phyloP scores from a whole-genome alignment of 441 rosid genomes.

The Pelargonium citronellum region DNA sequence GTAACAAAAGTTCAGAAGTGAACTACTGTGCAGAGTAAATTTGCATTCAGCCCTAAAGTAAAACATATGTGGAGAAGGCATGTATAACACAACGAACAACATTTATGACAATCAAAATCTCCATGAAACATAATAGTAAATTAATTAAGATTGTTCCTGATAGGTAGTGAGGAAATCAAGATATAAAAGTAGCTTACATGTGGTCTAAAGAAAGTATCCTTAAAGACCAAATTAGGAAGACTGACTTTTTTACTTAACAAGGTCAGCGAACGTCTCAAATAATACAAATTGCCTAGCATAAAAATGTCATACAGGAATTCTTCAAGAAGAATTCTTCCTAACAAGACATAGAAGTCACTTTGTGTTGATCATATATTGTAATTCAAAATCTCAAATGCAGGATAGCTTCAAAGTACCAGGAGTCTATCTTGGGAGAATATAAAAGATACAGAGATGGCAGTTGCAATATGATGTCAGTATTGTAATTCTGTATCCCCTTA shows the following conservation, averaged over 20 bases:
- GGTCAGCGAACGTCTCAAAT: background rate
- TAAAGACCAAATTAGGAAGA: background rate
- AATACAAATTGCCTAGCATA: background rate
- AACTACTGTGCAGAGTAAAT: too few relatives aligned
- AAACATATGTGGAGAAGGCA: background rate
- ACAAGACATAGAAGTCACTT: background rate
- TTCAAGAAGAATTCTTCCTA: background rate
- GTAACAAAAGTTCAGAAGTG: background rate
- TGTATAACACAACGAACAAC: background rate
- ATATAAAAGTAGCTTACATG: background rate
- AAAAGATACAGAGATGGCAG: background rate
- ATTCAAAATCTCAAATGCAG: background rate
- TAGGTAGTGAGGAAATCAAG: background rate
- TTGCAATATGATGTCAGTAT: background rate
- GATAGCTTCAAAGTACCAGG: background rate
- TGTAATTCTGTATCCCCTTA: too few relatives aligned
- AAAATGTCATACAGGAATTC: background rate
- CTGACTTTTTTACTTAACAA: background rate
- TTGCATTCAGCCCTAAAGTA: too few relatives aligned
- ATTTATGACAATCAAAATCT: background rate
- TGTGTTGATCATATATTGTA: background rate
- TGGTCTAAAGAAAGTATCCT: background rate
- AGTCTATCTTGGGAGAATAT: background rate
- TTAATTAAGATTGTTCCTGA: background rate
- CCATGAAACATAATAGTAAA: background rate